These are phyloP conservation scores for Monosporascus sp. DNA, from an alignment of 2,329 filamentous ascomycete genomes.

Conservation along the genomic window DNA sequence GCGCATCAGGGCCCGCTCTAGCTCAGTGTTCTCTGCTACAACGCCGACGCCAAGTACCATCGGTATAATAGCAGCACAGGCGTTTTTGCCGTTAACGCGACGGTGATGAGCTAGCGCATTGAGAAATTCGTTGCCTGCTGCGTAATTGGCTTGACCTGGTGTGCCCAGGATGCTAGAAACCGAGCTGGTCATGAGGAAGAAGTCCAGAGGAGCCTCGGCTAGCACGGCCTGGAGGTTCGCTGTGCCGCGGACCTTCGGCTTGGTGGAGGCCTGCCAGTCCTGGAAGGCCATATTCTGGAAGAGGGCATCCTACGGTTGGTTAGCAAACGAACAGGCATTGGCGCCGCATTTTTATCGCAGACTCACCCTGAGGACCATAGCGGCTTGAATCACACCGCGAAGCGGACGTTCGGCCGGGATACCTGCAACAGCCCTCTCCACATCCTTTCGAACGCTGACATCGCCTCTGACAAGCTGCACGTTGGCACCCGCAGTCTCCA, in stretches of 20 bases:
- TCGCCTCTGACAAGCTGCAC: slow-evolving; percentile 9
- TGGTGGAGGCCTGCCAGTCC: slow-evolving; percentile 1
- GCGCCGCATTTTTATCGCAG: too few species aligned
- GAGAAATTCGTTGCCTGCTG: slow-evolving; percentile 24
- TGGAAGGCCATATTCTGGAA: slow-evolving; percentile 8
- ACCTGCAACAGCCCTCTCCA: slow-evolving; percentile 3
- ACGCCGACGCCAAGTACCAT: slow-evolving; percentile 8
- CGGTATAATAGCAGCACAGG: slow-evolving; percentile 1
- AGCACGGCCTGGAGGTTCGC: slow-evolving; percentile 9
- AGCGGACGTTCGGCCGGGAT: slow-evolving; percentile 9
- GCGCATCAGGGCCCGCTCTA: slow-evolving; percentile 3
- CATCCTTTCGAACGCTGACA: slow-evolving; percentile 4
- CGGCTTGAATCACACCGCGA: slow-evolving; percentile 19
- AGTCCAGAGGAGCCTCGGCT: slow-evolving; percentile 9
- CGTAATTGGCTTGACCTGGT: slow-evolving; percentile 24
- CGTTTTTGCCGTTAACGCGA: neutral
- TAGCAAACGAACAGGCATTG: neutral
- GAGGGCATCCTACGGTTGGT: slow-evolving; percentile 8
- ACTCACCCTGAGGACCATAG: slow-evolving; percentile 17
- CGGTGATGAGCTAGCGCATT: slow-evolving; percentile 16
- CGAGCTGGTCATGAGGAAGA: slow-evolving; percentile 10
- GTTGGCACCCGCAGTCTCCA: slow-evolving; percentile 6
- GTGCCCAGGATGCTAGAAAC: slow-evolving; percentile 16
- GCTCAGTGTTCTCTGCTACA: slow-evolving; percentile 18
- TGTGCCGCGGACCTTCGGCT: slow-evolving; percentile 13